These are phyloP conservation scores for Sordariomycetes sp. DNA, from an alignment of 2,329 filamentous ascomycete genomes.

Conservation along the genomic window DNA sequence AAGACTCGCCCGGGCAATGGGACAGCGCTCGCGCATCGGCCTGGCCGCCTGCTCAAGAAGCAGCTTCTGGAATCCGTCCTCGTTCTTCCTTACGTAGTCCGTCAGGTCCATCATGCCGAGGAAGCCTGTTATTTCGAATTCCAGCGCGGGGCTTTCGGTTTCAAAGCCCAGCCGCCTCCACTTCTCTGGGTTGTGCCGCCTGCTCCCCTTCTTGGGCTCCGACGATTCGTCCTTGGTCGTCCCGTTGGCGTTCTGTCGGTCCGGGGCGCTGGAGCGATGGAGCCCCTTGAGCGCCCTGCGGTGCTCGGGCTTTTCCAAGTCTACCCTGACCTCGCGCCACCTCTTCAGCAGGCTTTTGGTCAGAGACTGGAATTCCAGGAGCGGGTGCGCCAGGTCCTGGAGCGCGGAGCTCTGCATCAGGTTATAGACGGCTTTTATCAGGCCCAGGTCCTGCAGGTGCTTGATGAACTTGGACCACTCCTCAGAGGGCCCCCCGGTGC, in stretches of 20 bases:
- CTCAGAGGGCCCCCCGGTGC: constrained; percentile 31
- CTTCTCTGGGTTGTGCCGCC: constrained; percentile 75
- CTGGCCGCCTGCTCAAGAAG: constrained; percentile 78
- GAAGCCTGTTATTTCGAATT: constrained; percentile 80
- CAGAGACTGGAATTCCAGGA: constrained; percentile 86
- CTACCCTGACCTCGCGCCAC: constrained; percentile 78
- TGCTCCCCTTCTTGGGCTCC: constrained; percentile 46
- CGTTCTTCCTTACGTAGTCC: constrained; percentile 84
- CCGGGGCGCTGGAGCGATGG: constrained; percentile 71
- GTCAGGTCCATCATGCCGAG: constrained; percentile 96
- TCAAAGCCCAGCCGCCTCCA: constrained; percentile 91
- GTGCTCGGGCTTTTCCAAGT: constrained; percentile 81
- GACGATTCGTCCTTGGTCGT: constrained; percentile 23
- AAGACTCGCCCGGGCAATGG: constrained; percentile 76
- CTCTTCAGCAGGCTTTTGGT: constrained; percentile 80
- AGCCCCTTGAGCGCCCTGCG: constrained; percentile 76
- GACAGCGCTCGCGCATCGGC: constrained; percentile 64
- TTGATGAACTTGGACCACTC: constrained; percentile 98
- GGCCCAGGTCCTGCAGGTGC: constrained; percentile 78
- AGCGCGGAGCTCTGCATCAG: constrained; percentile 92
- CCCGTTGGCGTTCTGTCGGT: constrained; percentile 31
- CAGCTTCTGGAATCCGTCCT: constrained; percentile 86
- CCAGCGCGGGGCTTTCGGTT: constrained; percentile 73
- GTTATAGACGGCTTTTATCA: constrained; percentile 83
- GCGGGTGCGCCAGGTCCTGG: constrained; percentile 79